Conservation (phyloP, 2,329 filamentous ascomycete genomes). For the Saccharata proteae region DNA sequence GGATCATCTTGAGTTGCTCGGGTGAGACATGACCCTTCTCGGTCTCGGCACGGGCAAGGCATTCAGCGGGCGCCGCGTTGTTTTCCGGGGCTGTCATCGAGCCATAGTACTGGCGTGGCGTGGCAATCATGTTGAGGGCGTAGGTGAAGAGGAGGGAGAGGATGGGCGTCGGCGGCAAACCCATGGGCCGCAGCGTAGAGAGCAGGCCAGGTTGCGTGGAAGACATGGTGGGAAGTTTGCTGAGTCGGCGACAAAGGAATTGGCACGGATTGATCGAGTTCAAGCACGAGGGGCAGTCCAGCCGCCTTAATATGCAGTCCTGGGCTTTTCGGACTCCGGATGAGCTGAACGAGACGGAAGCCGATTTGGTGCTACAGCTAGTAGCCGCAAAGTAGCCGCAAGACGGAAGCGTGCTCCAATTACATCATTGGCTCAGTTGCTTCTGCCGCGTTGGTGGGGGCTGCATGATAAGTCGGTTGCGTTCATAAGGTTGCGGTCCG, state of each 20-base stretch:
- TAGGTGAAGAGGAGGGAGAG: slow-evolving; percentile 4
- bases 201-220: slow-evolving; percentile 1
- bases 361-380: too few relatives aligned
- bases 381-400: too few relatives aligned
- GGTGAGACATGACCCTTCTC: slow-evolving; percentile 5
- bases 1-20: slow-evolving; percentile 4
- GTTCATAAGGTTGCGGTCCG: too few relatives aligned
- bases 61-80: slow-evolving; percentile 3
- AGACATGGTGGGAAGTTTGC: neutral
- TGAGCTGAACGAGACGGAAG: too few relatives aligned
- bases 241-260: neutral
- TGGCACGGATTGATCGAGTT: too few relatives aligned
- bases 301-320: too few relatives aligned
- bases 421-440: too few relatives aligned
- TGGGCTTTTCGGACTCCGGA: too few relatives aligned
- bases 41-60: slow-evolving; percentile 1
- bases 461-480: too few relatives aligned
- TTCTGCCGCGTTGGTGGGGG: too few relatives aligned
- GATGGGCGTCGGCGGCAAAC: slow-evolving; percentile 4
- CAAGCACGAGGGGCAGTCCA: too few relatives aligned
- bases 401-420: too few relatives aligned
- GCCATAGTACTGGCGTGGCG: slow-evolving; percentile 5
- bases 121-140: slow-evolving; percentile 5
- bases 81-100: slow-evolving; percentile 2
- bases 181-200: slow-evolving; percentile 4